Percentiles rank a stretch among this genome's conserved stretches.
Evolutionary conservation across 768 basidiomycete genomes (phyloP).

Genomic region (Collybia mongolica): DNA sequence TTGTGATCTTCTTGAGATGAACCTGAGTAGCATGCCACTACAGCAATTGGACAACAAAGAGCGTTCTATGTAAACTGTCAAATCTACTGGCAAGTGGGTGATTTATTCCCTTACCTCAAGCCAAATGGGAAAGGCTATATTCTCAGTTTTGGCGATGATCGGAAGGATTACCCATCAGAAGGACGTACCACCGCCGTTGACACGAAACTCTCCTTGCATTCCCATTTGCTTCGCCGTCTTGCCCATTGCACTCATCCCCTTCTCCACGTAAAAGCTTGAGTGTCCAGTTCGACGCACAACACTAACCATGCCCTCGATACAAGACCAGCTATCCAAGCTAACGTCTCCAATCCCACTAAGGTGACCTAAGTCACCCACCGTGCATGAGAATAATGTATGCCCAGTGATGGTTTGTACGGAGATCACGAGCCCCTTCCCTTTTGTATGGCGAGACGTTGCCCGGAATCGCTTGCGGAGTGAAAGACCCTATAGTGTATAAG

Average conservation of each 20-base stretch:
- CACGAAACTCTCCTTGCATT: conserved; percentile 58
- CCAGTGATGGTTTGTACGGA: conserved; percentile 79
- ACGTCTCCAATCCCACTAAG: conserved; percentile 68
- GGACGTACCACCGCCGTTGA: conserved; percentile 76
- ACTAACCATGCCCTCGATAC: conserved; percentile 76
- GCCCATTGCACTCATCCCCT: conserved; percentile 82
- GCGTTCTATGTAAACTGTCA: conserved; percentile 51
- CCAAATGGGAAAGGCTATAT: conserved; percentile 83
- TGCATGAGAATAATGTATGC: conserved; percentile 78
- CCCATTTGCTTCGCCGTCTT: conserved; percentile 75
- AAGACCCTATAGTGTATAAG: conserved; percentile 45
- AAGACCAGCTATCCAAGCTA: conserved; percentile 78
- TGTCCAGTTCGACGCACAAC: conserved; percentile 81
- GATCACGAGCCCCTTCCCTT: conserved; percentile 80
- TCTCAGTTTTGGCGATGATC: neutral
- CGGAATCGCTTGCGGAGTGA: conserved; percentile 85
- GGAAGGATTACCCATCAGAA: neutral
- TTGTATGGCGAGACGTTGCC: conserved; percentile 63
- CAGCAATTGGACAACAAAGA: conserved; percentile 78
- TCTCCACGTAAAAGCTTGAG: conserved; percentile 84
- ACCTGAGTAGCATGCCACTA: conserved; percentile 79
- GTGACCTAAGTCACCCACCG: conserved; percentile 78
- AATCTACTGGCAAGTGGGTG: too few relatives aligned
- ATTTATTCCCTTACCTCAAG: conserved; percentile 50
- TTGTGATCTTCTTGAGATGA: conserved; percentile 79